phyloP scores from a whole-genome alignment of 2,329 filamentous ascomycete genomes.

The Ceratocystis colombiana region DNA sequence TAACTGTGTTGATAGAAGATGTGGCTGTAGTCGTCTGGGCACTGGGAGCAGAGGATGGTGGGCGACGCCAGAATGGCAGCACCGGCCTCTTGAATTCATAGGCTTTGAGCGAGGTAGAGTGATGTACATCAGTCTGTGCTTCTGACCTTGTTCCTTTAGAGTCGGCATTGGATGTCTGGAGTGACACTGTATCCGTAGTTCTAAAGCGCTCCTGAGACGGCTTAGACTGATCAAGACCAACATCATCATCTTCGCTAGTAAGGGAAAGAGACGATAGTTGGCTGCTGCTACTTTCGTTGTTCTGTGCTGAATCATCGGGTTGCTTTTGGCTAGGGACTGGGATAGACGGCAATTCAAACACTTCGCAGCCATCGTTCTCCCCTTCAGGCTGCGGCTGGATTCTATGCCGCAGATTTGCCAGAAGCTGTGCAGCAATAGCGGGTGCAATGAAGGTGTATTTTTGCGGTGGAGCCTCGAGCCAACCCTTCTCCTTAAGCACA shows the following conservation, averaged over 20 bases:
- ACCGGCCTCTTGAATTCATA: slow-evolving; percentile 10
- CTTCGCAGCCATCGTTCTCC: background rate
- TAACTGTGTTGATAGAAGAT: slow-evolving; percentile 22
- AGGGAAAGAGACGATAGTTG: slow-evolving; percentile 2
- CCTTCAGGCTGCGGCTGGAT: slow-evolving; percentile 25
- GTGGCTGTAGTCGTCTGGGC: background rate
- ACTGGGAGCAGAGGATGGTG: background rate
- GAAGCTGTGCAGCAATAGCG: slow-evolving; percentile 46
- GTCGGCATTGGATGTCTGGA: slow-evolving; percentile 1
- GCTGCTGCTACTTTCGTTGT: background rate
- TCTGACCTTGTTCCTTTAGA: background rate
- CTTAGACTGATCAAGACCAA: background rate
- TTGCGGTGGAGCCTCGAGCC: slow-evolving; percentile 42
- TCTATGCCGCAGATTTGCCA: slow-evolving; percentile 45
- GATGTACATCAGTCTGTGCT: background rate
- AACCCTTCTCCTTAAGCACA: slow-evolving; percentile 46
- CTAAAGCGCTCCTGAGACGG: background rate
- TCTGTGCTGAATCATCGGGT: background rate
- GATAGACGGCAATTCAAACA: background rate
- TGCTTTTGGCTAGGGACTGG: background rate
- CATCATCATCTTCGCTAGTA: background rate
- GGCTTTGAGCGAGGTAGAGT: background rate
- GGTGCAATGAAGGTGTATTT: slow-evolving; percentile 47
- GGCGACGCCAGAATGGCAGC: slow-evolving; percentile 13
- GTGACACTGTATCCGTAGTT: background rate